Evolutionary conservation across 805 yeast genomes (phyloP).

Genomic region (Peterozyma toletana): DNA sequence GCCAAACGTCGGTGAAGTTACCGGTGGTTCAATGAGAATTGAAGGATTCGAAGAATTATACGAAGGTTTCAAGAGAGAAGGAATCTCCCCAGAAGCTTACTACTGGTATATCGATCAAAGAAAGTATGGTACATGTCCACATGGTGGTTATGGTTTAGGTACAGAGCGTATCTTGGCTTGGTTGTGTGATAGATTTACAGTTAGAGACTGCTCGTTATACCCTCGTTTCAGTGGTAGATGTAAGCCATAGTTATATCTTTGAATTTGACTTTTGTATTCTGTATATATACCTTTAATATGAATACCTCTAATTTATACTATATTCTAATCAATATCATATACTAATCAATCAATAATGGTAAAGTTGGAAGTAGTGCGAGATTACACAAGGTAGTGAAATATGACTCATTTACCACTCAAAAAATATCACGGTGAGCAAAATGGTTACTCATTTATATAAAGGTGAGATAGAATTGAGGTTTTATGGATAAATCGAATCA

Average conservation of each 20-base stretch:
- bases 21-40: constrained; percentile 99
- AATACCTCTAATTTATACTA: background rate
- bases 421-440: constrained; percentile 2
- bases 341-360: no score
- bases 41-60: constrained; percentile 71
- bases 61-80: constrained; percentile 91
- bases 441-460: no score
- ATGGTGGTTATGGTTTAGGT: constrained; percentile 99
- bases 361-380: no score
- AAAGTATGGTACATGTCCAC: constrained; percentile 96
- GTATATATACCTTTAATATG: no score
- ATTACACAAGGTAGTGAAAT: background rate
- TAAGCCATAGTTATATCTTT: constrained; percentile 54
- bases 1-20: constrained; percentile 99
- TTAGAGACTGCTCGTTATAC: constrained; percentile 94
- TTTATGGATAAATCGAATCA: no score
- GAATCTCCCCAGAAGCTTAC: constrained; percentile 73
- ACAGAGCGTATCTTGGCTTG: constrained; percentile 97
- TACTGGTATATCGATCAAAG: constrained; percentile 97
- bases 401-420: background rate
- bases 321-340: background rate
- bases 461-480: no score
- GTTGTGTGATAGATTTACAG: constrained; percentile 97
- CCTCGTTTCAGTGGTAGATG: constrained; percentile 99
- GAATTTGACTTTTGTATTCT: no score